phyloP scores from a whole-genome alignment of 139 green algal species.

The Volvox africanus region DNA sequence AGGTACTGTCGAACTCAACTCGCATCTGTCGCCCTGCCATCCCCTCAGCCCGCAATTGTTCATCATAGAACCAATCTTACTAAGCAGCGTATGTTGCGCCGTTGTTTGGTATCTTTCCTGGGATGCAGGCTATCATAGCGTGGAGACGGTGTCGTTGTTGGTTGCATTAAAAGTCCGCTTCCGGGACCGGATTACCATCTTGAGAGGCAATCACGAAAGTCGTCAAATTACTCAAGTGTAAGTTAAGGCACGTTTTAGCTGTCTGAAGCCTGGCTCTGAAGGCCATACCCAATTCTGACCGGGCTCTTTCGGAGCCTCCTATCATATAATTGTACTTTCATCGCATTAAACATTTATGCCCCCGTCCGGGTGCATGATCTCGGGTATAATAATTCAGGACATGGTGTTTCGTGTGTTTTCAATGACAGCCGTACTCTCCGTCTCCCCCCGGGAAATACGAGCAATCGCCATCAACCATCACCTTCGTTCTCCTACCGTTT shows the following conservation, averaged over 20 bases:
- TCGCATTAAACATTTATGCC: background rate
- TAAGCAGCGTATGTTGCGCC: too few relatives aligned
- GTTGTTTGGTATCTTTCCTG: too few relatives aligned
- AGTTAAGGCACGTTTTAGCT: conserved; percentile 51
- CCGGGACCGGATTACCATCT: conserved; percentile 96
- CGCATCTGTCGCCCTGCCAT: too few relatives aligned
- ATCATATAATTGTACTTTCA: background rate
- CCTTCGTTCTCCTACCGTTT: too few relatives aligned
- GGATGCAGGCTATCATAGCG: conserved; percentile 88
- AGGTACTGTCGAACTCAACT: background rate
- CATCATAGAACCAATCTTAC: too few relatives aligned
- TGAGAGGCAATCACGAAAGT: conserved; percentile 98
- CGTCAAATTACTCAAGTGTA: conserved; percentile 98
- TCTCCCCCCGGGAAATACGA: too few relatives aligned
- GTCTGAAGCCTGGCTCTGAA: background rate
- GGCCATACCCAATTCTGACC: background rate
- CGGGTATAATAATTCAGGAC: background rate
- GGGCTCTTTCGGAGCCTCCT: background rate
- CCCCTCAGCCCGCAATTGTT: too few relatives aligned
- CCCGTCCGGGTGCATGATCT: background rate
- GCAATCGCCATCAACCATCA: too few relatives aligned
- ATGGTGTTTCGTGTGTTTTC: too few relatives aligned
- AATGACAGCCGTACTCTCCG: too few relatives aligned
- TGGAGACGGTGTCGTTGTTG: conserved; percentile 95
- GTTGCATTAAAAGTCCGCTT: conserved; percentile 95